Percentiles rank a stretch among this genome's conserved stretches.
These are phyloP conservation scores for Nemania abortiva DNA, from an alignment of 2,329 filamentous ascomycete genomes.

Conservation along the genomic window DNA sequence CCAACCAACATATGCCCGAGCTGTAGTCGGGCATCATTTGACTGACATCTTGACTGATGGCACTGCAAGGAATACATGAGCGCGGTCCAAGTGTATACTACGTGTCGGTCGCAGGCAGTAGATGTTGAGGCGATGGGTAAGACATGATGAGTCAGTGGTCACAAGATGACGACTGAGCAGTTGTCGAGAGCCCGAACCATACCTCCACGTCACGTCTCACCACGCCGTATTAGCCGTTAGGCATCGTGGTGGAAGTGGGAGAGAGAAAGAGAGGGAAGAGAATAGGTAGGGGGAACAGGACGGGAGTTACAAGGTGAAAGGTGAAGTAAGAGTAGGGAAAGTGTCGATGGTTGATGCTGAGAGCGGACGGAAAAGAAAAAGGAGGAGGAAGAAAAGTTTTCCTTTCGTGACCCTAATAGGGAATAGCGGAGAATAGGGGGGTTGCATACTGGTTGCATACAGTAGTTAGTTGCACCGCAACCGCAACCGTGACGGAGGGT, in stretches of 20 bases:
- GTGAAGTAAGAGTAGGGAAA: background rate
- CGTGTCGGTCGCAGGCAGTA: background rate
- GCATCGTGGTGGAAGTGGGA: background rate
- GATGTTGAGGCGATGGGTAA: background rate
- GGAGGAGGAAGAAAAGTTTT: background rate
- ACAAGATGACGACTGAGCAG: background rate
- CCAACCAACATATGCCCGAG: background rate
- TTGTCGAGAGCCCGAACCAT: background rate
- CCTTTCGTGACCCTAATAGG: background rate
- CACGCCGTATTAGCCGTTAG: background rate
- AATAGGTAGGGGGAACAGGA: background rate
- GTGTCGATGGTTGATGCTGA: background rate
- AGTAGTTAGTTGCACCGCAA: no score
- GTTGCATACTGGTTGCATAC: no score
- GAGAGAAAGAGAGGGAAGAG: background rate
- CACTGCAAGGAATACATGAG: background rate
- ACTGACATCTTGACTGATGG: background rate
- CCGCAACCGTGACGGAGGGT: background rate
- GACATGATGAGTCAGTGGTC: background rate
- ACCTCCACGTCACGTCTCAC: background rate
- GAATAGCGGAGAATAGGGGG: background rate
- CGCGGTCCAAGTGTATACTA: background rate
- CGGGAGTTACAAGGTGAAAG: background rate
- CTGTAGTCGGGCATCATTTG: background rate
- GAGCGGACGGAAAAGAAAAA: background rate